Evolutionary conservation across 768 basidiomycete genomes (phyloP).

Genomic region (Sporobolomyces pararoseus): DNA sequence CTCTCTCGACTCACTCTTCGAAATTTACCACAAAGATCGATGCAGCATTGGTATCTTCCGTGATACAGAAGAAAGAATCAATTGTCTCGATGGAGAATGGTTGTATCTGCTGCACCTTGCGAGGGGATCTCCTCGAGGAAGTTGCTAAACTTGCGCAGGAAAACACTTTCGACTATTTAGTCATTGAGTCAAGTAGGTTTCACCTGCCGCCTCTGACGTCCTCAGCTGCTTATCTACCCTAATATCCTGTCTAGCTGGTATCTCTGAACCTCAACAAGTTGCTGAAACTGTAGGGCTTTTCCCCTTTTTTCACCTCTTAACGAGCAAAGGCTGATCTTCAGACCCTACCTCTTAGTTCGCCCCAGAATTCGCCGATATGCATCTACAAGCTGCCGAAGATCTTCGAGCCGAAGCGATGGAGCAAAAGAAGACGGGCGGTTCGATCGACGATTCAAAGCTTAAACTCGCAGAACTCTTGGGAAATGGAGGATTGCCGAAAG

Average conservation of each 20-base stretch:
- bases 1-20: neutral
- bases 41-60: slow-evolving; percentile 44
- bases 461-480: slow-evolving; percentile 47
- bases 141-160: slow-evolving; percentile 47
- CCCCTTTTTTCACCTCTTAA: neutral
- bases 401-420: slow-evolving; percentile 12
- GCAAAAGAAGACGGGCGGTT: neutral
- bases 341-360: slow-evolving; percentile 40
- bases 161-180: slow-evolving; percentile 47
- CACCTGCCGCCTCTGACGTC: too few relatives aligned
- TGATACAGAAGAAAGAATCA: slow-evolving; percentile 46
- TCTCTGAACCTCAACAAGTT: slow-evolving; percentile 49
- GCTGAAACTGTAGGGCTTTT: slow-evolving; percentile 44
- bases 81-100: slow-evolving; percentile 50
- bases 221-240: neutral
- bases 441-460: slow-evolving; percentile 11
- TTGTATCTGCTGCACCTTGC: slow-evolving; percentile 50
- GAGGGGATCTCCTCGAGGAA: slow-evolving; percentile 49
- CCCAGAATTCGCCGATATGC: slow-evolving; percentile 43
- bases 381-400: slow-evolving; percentile 37
- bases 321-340: neutral
- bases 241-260: slow-evolving; percentile 28
- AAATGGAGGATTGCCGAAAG: slow-evolving; percentile 46
- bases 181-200: slow-evolving; percentile 46
- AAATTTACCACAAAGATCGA: slow-evolving; percentile 44